Conservation (phyloP, 148 eudicot species). For the Vaccinium corymbosum region DNA sequence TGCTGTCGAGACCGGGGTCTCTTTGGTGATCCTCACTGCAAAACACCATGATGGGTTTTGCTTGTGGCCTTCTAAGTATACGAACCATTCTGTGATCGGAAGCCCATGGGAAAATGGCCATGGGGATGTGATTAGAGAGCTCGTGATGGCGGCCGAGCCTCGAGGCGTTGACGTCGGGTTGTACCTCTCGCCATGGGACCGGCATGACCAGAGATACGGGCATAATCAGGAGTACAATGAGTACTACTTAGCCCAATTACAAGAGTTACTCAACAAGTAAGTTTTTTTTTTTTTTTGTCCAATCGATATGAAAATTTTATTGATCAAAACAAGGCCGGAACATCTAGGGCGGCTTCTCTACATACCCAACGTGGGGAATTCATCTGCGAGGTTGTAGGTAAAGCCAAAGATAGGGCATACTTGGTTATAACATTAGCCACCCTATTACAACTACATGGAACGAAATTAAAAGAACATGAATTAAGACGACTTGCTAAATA, state of each 20-base stretch:
- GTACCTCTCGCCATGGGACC: constrained; percentile 93
- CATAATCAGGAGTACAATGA: constrained; percentile 58
- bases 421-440: too few species aligned
- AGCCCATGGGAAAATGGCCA: constrained; percentile 72
- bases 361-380: too few species aligned
- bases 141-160: constrained; percentile 45
- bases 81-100: constrained; percentile 57
- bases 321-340: too few species aligned
- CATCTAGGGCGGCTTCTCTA: too few species aligned
- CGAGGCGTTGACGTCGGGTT: constrained; percentile 68
- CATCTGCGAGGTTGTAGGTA: too few species aligned
- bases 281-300: neutral
- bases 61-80: constrained; percentile 85
- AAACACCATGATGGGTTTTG: constrained; percentile 97
- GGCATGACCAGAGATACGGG: constrained; percentile 81
- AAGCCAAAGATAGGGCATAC: too few species aligned
- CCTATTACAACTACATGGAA: too few species aligned
- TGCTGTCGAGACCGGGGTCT: constrained; percentile 55
- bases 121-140: constrained; percentile 73
- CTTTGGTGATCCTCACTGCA: constrained; percentile 69
- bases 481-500: too few species aligned
- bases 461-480: too few species aligned
- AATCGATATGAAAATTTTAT: too few species aligned
- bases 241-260: constrained; percentile 81
- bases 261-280: constrained; percentile 75